Conservation (phyloP, 805 yeast species). For the Nakazawaea anatomiae region DNA sequence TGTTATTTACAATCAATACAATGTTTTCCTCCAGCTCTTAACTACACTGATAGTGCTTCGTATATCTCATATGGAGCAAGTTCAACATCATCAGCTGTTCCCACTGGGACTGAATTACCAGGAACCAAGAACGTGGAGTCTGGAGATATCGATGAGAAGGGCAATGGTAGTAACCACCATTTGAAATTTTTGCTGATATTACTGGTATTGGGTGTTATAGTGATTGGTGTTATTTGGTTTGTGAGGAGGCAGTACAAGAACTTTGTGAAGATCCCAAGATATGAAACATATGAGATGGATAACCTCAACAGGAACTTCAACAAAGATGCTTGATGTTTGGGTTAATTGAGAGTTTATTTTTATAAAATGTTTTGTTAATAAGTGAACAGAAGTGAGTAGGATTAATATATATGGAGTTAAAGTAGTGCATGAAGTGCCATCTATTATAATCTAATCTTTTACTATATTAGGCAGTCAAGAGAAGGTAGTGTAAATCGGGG, state of each 20-base stretch:
- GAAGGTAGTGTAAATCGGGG: neutral
- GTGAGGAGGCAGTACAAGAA: slow-evolving; percentile 6
- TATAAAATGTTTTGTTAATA: too few relatives aligned
- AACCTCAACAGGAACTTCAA: neutral
- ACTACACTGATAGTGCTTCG: neutral
- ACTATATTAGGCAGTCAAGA: neutral
- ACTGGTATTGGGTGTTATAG: neutral
- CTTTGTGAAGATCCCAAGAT: neutral
- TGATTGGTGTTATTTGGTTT: slow-evolving; percentile 1
- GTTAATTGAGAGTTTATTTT: too few relatives aligned
- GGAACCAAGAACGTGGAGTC: slow-evolving; percentile 6
- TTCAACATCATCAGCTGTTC: neutral
- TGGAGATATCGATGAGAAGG: neutral
- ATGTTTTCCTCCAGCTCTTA: neutral
- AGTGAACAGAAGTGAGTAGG: too few relatives aligned
- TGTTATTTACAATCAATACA: slow-evolving; percentile 1
- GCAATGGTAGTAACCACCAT: neutral
- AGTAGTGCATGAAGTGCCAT: too few relatives aligned
- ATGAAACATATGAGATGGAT: slow-evolving; percentile 3
- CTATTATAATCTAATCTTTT: neutral
- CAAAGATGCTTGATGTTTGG: neutral
- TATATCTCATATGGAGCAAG: neutral
- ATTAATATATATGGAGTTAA: too few relatives aligned
- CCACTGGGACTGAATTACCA: neutral
- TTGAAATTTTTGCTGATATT: slow-evolving; percentile 1